Evolutionary conservation across 2,329 filamentous ascomycete species (phyloP), one percentile per base, ranked within the genome.

Genomic region (Gnomoniopsis smithogilvyi): DNA sequence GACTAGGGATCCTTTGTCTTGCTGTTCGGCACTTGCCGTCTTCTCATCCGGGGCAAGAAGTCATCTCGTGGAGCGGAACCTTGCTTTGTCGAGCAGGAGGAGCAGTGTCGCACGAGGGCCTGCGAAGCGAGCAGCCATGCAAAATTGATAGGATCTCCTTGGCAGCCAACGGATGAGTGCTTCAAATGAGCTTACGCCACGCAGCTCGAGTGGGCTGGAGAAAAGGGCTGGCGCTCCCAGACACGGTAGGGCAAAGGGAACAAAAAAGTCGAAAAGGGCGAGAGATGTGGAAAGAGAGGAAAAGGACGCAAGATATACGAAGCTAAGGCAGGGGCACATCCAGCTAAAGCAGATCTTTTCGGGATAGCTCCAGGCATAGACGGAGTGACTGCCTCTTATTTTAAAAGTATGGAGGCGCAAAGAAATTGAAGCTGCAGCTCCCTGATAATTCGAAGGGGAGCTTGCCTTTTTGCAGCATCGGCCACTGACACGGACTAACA

Each of bases 381-480:
- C 34, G 19, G 17, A 45, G 15, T 50, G 53, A 26, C 8, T 30
- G 8, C 26, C 26, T 30, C 8, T 30, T 30, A 30, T 30, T 30
- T 30, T n/a, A n/a, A n/a, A 30, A 30, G 26, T 38, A 26, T 15
- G 45, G 24, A 30, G 22, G 34, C 15, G 47, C 26, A 22, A 34
- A 19, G 17, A 19, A 46, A 47, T 22, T 38, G 36, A 41, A 52
- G n/a, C 26, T 47, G 55, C 54, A 56, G 36, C 38, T 58, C 33
- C 26, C 26, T 30, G 26, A 30, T 4, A 4, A 30, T 8, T 45
- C 38, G 49, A 41, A 48, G 59, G 53, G 56, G 51, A 48, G 46
- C 59, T 61, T 61, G 46, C 59, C 59, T 41, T 58, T 60, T 53
- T 59, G 55, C 48, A 59, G 56, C 17, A 54, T 33, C 12, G 43